Evolutionary conservation across 441 rosid species (phyloP), one percentile per base, ranked within the genome.

Genomic region (Breynia disticha): DNA sequence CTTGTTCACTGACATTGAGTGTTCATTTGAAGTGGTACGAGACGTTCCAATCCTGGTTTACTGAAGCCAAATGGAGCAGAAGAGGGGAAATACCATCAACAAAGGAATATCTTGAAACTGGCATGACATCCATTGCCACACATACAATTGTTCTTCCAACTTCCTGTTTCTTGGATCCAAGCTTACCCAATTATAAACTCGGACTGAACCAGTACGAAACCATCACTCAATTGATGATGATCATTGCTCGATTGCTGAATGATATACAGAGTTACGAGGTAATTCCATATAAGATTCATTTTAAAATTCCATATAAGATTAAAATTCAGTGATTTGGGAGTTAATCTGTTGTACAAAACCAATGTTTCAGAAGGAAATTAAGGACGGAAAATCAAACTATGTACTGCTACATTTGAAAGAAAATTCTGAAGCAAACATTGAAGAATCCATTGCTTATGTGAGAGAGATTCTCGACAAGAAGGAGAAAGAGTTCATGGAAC

Each of bases 201-300:
- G 50, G 37, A 48, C 61, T 67, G 10, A 32, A 62, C 16, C 57
- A 66, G 11, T 70, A 74, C 55, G 79, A 77, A 16, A 43, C 57
- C 21, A 4, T 81, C 1, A 82, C 90, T 16, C 66, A 56, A 62
- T 52, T 82, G 56, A 39, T 71, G 57, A 85, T 82, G 94, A 44
- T 70, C 15, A 22, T 74, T 11, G 1, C 80, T 39, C 81, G 90
- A 19, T 66, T 86, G 63, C 57, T 80, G 50, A 86, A 86, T 49
- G 95, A 86, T 54, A 63, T 66, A 7, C 90, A 80, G 42, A 74
- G 87, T 61, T 76, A 76, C 47, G 52, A 67, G 87, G 90, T 79
- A 55, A 63, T 5, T 24, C n/a, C n/a, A n/a, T n/a, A n/a, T n/a
- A n/a, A n/a, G n/a, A n/a, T n/a, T n/a, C n/a, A n/a, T n/a, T n/a